Evolutionary conservation across 1,284 basidiomycete species (phyloP).

Genomic region (Anthracocystis setariae): DNA sequence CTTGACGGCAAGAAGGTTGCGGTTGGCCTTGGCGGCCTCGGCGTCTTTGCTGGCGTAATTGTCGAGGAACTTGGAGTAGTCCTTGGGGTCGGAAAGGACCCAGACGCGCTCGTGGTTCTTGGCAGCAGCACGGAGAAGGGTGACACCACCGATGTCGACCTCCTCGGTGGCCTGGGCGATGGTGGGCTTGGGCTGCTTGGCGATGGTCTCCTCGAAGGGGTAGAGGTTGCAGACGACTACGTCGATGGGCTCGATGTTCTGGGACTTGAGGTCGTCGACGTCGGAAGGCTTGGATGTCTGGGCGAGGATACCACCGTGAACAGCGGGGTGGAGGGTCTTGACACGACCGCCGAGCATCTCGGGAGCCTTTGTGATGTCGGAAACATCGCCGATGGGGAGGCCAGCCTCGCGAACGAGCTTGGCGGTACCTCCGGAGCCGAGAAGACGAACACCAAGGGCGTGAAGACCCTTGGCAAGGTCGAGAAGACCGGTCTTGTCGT

Average conservation of each 20-base stretch:
- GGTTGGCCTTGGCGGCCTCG: conserved; percentile 72
- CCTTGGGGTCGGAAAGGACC: conserved; percentile 91
- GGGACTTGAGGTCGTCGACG: conserved; percentile 58
- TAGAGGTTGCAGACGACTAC: conserved; percentile 90
- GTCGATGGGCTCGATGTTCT: conserved; percentile 62
- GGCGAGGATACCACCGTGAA: conserved; percentile 82
- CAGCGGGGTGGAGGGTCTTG: conserved; percentile 98
- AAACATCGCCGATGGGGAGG: conserved; percentile 92
- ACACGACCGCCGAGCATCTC: conserved; percentile 99
- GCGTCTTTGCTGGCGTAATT: conserved; percentile 73
- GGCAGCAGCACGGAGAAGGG: conserved; percentile 94
- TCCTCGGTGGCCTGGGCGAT: conserved; percentile 94
- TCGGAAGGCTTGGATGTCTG: conserved; percentile 64
- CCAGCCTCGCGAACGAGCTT: conserved; percentile 96
- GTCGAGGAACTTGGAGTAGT: conserved; percentile 85
- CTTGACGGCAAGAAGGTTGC: conserved; percentile 90
- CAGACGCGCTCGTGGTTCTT: conserved; percentile 85
- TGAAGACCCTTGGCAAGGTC: conserved; percentile 87
- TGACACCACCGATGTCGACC: conserved; percentile 98
- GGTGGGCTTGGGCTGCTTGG: conserved; percentile 83
- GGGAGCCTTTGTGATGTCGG: conserved; percentile 97
- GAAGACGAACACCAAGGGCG: conserved; percentile 82
- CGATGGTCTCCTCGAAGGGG: conserved; percentile 88
- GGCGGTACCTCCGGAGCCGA: conserved; percentile 96
- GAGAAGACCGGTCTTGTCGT: conserved; percentile 92